phyloP scores from a whole-genome alignment of 1,139 yeast species.

The Yamadazyma triangularis region DNA sequence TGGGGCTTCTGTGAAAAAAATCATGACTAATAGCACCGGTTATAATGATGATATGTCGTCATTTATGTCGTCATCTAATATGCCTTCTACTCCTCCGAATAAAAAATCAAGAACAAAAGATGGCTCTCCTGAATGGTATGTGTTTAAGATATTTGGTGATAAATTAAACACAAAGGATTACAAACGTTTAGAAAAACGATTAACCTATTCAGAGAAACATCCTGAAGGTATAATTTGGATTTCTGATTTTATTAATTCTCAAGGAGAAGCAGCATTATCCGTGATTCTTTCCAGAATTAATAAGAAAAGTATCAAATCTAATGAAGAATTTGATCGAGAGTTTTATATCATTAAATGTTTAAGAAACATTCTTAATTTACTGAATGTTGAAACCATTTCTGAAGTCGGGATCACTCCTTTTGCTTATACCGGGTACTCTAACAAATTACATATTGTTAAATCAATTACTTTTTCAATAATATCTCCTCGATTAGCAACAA shows the following conservation, averaged over 20 bases:
- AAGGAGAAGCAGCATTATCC: slow-evolving; percentile 44
- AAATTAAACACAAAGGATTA: slow-evolving; percentile 31
- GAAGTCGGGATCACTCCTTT: slow-evolving; percentile 9
- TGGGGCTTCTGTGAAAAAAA: no score
- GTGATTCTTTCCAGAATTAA: slow-evolving; percentile 37
- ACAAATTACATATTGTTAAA: slow-evolving; percentile 29
- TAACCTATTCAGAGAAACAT: slow-evolving; percentile 16
- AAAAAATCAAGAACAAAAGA: slow-evolving; percentile 18
- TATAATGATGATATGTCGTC: neutral
- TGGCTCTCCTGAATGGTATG: slow-evolving; percentile 44
- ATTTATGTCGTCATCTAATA: neutral
- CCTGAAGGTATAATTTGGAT: slow-evolving; percentile 28
- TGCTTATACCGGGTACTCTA: slow-evolving; percentile 12
- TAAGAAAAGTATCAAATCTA: slow-evolving; percentile 41
- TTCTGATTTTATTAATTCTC: slow-evolving; percentile 29
- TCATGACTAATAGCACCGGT: no score
- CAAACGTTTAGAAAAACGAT: slow-evolving; percentile 30
- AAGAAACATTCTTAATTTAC: slow-evolving; percentile 24
- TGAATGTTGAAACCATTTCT: slow-evolving; percentile 12
- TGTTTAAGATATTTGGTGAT: slow-evolving; percentile 32
- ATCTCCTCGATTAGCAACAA: slow-evolving; percentile 39
- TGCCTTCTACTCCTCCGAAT: neutral
- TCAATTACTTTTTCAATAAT: slow-evolving; percentile 35
- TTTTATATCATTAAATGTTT: slow-evolving; percentile 36
- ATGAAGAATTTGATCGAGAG: slow-evolving; percentile 43